phyloP scores from a whole-genome alignment of 139 green algal species.

The Chlorella sp. region DNA sequence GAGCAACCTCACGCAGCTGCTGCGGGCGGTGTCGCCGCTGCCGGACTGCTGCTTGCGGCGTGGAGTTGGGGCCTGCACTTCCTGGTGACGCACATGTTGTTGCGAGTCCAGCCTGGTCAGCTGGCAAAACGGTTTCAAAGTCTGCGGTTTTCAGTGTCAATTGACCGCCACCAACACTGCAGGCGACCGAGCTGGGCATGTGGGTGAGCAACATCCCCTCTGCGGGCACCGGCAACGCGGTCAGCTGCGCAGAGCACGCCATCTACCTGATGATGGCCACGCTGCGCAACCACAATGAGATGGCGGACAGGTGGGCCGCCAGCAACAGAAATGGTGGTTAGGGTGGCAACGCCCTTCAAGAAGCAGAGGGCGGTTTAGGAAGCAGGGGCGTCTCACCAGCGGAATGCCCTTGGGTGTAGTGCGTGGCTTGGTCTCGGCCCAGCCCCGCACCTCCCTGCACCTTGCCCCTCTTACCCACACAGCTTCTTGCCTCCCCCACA shows the following conservation, averaged over 20 bases:
- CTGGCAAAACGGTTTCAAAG: too few species aligned
- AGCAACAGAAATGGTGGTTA: neutral
- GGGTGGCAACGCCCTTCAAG: too few species aligned
- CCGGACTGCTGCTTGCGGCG: too few species aligned
- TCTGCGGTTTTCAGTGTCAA: too few species aligned
- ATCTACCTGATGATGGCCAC: slow-evolving; percentile 69
- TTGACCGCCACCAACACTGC: too few species aligned
- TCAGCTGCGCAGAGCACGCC: slow-evolving; percentile 71
- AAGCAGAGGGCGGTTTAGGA: neutral
- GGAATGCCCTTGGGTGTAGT: neutral
- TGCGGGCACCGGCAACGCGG: slow-evolving; percentile 62
- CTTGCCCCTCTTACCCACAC: neutral
- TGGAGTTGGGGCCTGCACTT: too few species aligned
- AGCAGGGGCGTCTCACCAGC: neutral
- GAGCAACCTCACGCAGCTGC: too few species aligned
- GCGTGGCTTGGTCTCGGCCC: neutral
- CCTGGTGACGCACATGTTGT: too few species aligned
- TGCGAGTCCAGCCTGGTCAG: too few species aligned
- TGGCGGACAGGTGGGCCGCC: slow-evolving; percentile 19
- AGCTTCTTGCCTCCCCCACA: neutral
- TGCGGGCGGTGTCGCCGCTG: too few species aligned
- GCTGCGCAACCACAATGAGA: slow-evolving; percentile 52
- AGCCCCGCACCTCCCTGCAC: neutral
- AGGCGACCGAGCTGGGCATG: slow-evolving; percentile 63
- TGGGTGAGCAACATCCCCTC: slow-evolving; percentile 71